These are phyloP conservation scores for Coniferiporia sulphurascens DNA, from an alignment of 1,284 basidiomycete species.

Conservation along the genomic window DNA sequence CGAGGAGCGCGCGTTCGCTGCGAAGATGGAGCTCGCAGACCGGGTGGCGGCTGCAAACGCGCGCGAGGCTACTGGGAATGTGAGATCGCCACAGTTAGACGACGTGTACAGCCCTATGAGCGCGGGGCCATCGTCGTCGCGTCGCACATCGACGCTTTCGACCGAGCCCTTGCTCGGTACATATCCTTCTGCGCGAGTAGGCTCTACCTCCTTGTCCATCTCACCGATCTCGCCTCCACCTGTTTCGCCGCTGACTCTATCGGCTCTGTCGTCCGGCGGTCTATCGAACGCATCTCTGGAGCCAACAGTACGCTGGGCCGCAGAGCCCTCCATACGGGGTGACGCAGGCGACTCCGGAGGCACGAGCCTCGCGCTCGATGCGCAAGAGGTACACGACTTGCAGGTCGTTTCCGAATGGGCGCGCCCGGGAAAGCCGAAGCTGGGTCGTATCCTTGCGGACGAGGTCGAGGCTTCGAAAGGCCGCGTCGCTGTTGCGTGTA, in stretches of 20 bases:
- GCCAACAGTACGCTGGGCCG: slow-evolving; percentile 25
- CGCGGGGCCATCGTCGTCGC: not conserved
- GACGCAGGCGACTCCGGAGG: slow-evolving; percentile 22
- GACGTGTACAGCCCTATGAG: not conserved
- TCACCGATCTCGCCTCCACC: slow-evolving; percentile 5
- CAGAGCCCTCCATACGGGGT: slow-evolving; percentile 17
- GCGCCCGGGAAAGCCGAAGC: slow-evolving; percentile 68
- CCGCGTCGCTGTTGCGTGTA: slow-evolving; percentile 63
- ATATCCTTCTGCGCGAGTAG: not conserved
- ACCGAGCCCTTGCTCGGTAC: slow-evolving; percentile 9
- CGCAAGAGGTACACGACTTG: slow-evolving; percentile 65
- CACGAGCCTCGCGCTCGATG: slow-evolving; percentile 40
- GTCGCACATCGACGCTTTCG: slow-evolving; percentile 5
- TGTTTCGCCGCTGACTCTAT: too few species aligned
- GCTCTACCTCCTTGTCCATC: not conserved
- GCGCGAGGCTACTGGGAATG: slow-evolving; percentile 8
- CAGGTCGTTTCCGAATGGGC: slow-evolving; percentile 64
- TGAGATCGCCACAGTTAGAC: not conserved
- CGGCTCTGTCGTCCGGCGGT: not conserved
- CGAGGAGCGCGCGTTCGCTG: slow-evolving; percentile 24
- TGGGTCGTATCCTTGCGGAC: slow-evolving; percentile 61
- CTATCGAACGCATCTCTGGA: not conserved
- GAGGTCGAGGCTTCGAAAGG: slow-evolving; percentile 58
- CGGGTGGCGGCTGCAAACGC: slow-evolving; percentile 14
- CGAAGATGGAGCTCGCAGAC: slow-evolving; percentile 20